Evolutionary conservation across 495 filamentous ascomycete species (phyloP).

Genomic region (Penicillium waksmanii): DNA sequence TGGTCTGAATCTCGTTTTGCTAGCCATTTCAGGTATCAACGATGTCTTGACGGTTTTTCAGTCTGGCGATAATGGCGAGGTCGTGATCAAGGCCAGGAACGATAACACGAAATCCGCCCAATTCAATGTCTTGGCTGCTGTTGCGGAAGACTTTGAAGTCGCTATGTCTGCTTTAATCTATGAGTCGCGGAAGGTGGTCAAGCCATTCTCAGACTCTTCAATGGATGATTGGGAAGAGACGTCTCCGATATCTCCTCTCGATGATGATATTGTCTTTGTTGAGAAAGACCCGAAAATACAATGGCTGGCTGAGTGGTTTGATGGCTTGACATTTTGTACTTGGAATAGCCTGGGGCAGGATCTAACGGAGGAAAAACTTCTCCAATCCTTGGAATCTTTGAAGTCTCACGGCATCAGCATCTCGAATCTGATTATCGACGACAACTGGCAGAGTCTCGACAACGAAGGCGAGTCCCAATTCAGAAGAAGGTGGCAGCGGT

Average conservation of each 20-base stretch:
- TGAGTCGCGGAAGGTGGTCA: slow-evolving; percentile 73
- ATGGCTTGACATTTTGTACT: slow-evolving; percentile 82
- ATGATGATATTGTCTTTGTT: slow-evolving; percentile 43
- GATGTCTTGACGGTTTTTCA: slow-evolving; percentile 73
- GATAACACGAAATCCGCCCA: slow-evolving; percentile 59
- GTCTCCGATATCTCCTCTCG: slow-evolving; percentile 38
- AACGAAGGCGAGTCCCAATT: slow-evolving; percentile 57
- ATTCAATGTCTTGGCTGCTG: slow-evolving; percentile 71
- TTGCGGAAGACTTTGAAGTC: slow-evolving; percentile 74
- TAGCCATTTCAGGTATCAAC: slow-evolving; percentile 78
- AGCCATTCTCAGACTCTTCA: slow-evolving; percentile 29
- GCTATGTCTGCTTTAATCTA: slow-evolving; percentile 84
- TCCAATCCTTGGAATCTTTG: slow-evolving; percentile 71
- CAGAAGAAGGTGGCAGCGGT: slow-evolving; percentile 61
- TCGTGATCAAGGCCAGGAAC: slow-evolving; percentile 72
- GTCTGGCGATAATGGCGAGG: slow-evolving; percentile 64
- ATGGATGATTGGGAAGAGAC: slow-evolving; percentile 9
- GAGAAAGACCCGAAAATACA: slow-evolving; percentile 56
- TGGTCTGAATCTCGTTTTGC: slow-evolving; percentile 77
- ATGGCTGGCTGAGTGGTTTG: slow-evolving; percentile 88
- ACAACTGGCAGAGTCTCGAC: slow-evolving; percentile 90
- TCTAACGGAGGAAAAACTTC: slow-evolving; percentile 77
- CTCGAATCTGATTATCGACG: slow-evolving; percentile 86
- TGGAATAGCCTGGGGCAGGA: slow-evolving; percentile 91
- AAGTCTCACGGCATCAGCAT: slow-evolving; percentile 74